These are phyloP conservation scores for Teratosphaeria nubilosa DNA, from an alignment of 2,329 filamentous ascomycete genomes.

Conservation along the genomic window DNA sequence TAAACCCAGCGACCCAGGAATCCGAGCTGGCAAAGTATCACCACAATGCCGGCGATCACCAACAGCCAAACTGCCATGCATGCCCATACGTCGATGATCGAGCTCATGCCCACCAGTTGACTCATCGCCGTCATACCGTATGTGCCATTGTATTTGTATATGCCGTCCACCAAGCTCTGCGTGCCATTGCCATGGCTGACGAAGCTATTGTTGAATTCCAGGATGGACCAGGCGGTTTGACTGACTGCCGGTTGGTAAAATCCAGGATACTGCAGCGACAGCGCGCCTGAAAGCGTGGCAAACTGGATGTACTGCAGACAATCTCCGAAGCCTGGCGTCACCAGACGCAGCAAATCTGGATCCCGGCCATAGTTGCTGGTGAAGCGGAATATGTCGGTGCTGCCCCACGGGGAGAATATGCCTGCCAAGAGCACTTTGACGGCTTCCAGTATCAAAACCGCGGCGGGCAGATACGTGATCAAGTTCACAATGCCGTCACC, in stretches of 20 bases:
- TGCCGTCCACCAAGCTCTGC: slow-evolving; percentile 64
- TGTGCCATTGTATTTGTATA: slow-evolving; percentile 70
- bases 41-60: slow-evolving; percentile 58
- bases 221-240: slow-evolving; percentile 74
- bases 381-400: slow-evolving; percentile 83
- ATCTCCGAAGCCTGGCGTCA: slow-evolving; percentile 93
- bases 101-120: slow-evolving; percentile 71
- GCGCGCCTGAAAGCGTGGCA: slow-evolving; percentile 71
- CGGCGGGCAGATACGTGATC: slow-evolving; percentile 65
- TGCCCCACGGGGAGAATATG: slow-evolving; percentile 89
- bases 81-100: slow-evolving; percentile 75
- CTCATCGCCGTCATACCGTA: slow-evolving; percentile 73
- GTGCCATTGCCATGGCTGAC: slow-evolving; percentile 58
- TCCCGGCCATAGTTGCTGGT: slow-evolving; percentile 96
- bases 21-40: slow-evolving; percentile 62
- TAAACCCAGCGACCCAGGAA: slow-evolving; percentile 70
- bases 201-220: slow-evolving; percentile 91
- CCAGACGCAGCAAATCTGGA: slow-evolving; percentile 77
- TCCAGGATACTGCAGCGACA: slow-evolving; percentile 82
- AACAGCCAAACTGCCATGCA: slow-evolving; percentile 88
- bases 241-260: slow-evolving; percentile 89
- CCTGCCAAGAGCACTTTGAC: slow-evolving; percentile 74
- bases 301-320: slow-evolving; percentile 97
- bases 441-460: slow-evolving; percentile 69
- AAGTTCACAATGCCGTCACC: slow-evolving; percentile 58